Conservation (phyloP, 768 basidiomycete genomes). For the Punctularia strigosozonata region DNA sequence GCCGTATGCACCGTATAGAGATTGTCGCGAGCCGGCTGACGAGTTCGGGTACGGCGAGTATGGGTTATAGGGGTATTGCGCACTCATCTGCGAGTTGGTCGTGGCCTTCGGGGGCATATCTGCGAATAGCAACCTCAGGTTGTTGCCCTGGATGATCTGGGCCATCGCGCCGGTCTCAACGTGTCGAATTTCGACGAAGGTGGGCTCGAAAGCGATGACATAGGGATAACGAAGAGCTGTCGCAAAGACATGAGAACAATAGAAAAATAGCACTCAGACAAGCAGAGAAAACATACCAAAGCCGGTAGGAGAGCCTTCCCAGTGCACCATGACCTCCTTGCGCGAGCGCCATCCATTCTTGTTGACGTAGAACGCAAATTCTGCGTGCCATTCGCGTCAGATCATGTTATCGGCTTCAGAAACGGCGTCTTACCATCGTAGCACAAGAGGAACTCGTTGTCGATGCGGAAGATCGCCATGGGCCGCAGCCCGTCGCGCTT, state of each 20-base stretch:
- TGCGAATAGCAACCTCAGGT: slow-evolving; percentile 83
- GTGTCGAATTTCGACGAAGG: slow-evolving; percentile 93
- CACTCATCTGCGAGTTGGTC: slow-evolving; percentile 49
- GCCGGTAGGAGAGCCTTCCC: slow-evolving; percentile 90
- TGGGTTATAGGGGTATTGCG: slow-evolving; percentile 22
- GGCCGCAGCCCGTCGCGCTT: slow-evolving; percentile 78
- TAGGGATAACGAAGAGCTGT: slow-evolving; percentile 93
- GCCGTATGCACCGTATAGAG: slow-evolving; percentile 15
- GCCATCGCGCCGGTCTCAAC: slow-evolving; percentile 86
- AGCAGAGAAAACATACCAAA: slow-evolving; percentile 57
- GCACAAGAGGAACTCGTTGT: slow-evolving; percentile 92
- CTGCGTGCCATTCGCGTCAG: slow-evolving; percentile 27
- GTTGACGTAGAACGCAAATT: slow-evolving; percentile 99
- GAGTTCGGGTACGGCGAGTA: slow-evolving; percentile 16
- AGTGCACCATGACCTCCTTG: slow-evolving; percentile 88
- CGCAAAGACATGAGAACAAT: slow-evolving; percentile 1
- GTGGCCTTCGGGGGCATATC: slow-evolving; percentile 87
- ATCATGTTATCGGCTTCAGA: background rate
- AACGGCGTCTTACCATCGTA: slow-evolving; percentile 70
- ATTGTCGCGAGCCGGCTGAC: background rate
- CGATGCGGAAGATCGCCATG: slow-evolving; percentile 94
- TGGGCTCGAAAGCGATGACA: slow-evolving; percentile 91
- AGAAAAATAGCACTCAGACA: background rate
- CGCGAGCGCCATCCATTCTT: slow-evolving; percentile 88
- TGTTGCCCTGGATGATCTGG: slow-evolving; percentile 91